Conservation (phyloP, 2,329 filamentous ascomycete genomes). For the Ceratocystis variospora region DNA sequence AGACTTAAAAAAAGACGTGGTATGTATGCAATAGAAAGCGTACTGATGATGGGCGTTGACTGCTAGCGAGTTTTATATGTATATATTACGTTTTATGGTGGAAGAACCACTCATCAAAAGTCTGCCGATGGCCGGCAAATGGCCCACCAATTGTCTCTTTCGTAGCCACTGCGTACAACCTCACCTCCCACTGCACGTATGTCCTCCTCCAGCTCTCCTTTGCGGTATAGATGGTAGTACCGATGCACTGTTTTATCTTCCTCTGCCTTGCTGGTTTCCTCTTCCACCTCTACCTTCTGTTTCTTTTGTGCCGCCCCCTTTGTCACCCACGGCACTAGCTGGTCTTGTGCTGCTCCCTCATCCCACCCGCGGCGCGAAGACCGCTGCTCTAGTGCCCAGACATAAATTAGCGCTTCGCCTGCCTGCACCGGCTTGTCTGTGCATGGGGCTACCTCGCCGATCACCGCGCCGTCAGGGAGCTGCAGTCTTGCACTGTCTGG, state of each 20-base stretch:
- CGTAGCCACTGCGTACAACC: constrained; percentile 72
- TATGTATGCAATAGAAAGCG: too few species aligned
- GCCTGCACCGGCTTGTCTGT: background rate
- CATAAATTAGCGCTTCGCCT: constrained; percentile 69
- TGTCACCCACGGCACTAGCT: constrained; percentile 92
- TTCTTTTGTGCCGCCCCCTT: constrained; percentile 23
- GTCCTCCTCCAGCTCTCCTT: constrained; percentile 76
- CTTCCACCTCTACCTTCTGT: background rate
- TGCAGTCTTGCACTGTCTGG: constrained; percentile 13
- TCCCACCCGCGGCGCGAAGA: constrained; percentile 79
- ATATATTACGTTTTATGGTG: background rate
- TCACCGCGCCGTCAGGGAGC: constrained; percentile 7
- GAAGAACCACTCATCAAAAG: background rate
- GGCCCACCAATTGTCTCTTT: constrained; percentile 98
- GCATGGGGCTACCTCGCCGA: constrained; percentile 26
- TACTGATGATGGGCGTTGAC: too few species aligned
- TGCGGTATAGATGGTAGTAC: constrained; percentile 86
- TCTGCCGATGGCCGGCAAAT: constrained; percentile 33
- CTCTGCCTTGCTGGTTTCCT: background rate
- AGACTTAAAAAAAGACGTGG: too few species aligned
- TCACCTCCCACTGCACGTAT: constrained; percentile 58
- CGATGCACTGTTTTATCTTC: constrained; percentile 56
- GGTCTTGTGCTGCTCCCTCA: constrained; percentile 69
- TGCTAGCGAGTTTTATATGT: background rate
- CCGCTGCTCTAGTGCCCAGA: constrained; percentile 92